Evolutionary conservation across 208 protist genomes (phyloP), one percentile per base, ranked within the genome.

Genomic region (Trypanosoma rangeli): DNA sequence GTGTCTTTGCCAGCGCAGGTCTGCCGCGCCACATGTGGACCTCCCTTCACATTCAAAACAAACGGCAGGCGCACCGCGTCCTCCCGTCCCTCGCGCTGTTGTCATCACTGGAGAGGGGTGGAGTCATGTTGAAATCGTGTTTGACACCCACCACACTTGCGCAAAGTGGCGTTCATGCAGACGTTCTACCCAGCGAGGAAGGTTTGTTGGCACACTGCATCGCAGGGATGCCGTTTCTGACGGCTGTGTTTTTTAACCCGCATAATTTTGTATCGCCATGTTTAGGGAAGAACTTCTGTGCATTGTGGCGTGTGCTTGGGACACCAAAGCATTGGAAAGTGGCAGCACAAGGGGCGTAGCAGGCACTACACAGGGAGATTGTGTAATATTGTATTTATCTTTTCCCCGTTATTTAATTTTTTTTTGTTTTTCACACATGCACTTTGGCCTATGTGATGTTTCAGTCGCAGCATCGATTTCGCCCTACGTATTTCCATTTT

Each of bases 1-100:
- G 89, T 56, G 84, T 92, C 9, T 94, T 91, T 67, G 84, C 86
- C 31, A 94, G 89, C 58, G 80, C 85, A 0, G 76, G 80, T 24
- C 67, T 94, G 18, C 89, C 89, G 22, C 89, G 89, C 22, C 76
- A 74, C 37, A 80, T 85, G 80, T 94, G 84, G 83, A 62, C 74
- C 24, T 65, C 70, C 46, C 66, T 94, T 69, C 82, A 91, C 78
- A 88, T 94, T 46, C 82, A 89, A 49, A 91, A 67, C 67, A 64
- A 52, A 15, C 53, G 70, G 8, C 89, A 94, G 70, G 84, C 89
- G 20, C 56, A 55, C 52, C 89, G 85, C 48, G 46, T 82, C 63
- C 79, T 92, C 44, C 86, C 86, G 46, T 85, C 83, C 16, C 76
- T 94, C 49, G 80, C 77, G 0, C 76, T 84, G 13, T 72, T 92